Conservation (phyloP, 2,329 filamentous ascomycete species). For the Sclerotinia trifoliorum region DNA sequence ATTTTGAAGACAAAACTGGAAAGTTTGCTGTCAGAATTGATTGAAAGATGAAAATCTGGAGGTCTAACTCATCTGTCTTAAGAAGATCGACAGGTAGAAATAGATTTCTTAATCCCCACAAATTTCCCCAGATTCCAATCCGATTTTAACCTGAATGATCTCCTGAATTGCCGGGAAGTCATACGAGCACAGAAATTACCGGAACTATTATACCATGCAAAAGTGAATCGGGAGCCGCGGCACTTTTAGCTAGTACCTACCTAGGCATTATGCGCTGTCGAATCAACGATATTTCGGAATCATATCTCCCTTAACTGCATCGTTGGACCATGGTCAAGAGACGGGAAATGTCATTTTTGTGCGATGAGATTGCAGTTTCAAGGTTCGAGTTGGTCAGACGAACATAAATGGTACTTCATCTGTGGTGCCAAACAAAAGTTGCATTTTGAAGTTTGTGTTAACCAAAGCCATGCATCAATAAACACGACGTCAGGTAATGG, state of each 20-base stretch:
- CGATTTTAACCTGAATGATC: background rate
- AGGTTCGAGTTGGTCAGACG: conserved; percentile 20
- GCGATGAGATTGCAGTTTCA: background rate
- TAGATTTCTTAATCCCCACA: background rate
- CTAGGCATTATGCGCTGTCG: background rate
- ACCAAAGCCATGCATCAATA: background rate
- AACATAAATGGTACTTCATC: conserved; percentile 10
- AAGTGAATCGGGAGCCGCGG: conserved; percentile 3
- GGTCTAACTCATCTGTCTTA: background rate
- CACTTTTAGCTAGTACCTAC: background rate
- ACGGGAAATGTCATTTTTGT: background rate
- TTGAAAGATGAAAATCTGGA: background rate
- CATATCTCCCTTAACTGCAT: background rate
- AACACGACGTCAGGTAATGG: background rate
- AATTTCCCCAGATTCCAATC: background rate
- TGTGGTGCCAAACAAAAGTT: conserved; percentile 6
- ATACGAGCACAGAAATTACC: background rate
- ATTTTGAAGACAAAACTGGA: background rate
- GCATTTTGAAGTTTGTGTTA: background rate
- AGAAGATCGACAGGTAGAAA: background rate
- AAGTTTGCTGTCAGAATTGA: background rate
- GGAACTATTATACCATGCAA: background rate
- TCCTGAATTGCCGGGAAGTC: background rate
- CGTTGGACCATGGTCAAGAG: background rate
- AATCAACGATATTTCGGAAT: background rate